A percentile compares a stretch with the other conserved stretches of the same genome.
Evolutionary conservation across 2,329 filamentous ascomycete genomes (phyloP).

Genomic region (Fusarium verrucosum): DNA sequence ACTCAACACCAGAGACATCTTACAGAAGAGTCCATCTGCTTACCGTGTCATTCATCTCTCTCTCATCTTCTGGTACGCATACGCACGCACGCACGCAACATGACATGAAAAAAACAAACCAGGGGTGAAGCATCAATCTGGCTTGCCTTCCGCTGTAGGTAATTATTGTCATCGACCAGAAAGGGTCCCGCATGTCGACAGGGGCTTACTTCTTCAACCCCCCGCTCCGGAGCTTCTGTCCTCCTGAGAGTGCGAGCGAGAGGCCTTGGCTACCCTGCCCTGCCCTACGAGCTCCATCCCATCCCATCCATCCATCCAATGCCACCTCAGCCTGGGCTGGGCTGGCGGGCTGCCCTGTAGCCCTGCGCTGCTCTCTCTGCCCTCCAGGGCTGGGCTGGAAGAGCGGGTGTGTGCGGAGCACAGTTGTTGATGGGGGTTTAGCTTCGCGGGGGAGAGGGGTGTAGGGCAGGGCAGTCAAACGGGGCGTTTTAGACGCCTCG

Average conservation of each 20-base stretch:
- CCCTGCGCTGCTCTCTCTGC: conserved; percentile 26
- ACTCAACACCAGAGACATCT: conserved; percentile 5
- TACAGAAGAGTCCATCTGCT: conserved; percentile 11
- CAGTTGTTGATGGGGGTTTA: not conserved
- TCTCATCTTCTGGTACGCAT: not conserved
- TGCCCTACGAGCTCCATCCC: conserved; percentile 31
- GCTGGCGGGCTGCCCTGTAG: conserved; percentile 24
- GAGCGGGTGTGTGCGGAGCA: conserved; percentile 1
- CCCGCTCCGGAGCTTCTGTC: conserved; percentile 21
- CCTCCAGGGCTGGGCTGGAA: conserved; percentile 26
- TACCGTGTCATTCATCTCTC: too few species aligned
- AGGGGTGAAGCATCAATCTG: conserved; percentile 17
- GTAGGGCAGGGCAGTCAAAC: conserved; percentile 23
- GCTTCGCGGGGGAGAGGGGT: conserved; percentile 28
- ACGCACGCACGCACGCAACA: too few species aligned
- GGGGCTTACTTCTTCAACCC: not conserved
- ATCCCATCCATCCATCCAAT: conserved; percentile 17
- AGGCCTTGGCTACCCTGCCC: conserved; percentile 13
- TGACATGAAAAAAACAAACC: not conserved
- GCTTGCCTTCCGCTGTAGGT: conserved; percentile 23
- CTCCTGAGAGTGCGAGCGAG: not conserved
- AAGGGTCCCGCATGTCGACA: conserved; percentile 9
- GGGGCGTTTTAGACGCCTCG: not conserved
- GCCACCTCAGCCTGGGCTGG: conserved; percentile 4
- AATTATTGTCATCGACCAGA: not conserved